Evolutionary conservation across 2,329 filamentous ascomycete genomes (phyloP).

Genomic region (Arthrinium phaeospermum): DNA sequence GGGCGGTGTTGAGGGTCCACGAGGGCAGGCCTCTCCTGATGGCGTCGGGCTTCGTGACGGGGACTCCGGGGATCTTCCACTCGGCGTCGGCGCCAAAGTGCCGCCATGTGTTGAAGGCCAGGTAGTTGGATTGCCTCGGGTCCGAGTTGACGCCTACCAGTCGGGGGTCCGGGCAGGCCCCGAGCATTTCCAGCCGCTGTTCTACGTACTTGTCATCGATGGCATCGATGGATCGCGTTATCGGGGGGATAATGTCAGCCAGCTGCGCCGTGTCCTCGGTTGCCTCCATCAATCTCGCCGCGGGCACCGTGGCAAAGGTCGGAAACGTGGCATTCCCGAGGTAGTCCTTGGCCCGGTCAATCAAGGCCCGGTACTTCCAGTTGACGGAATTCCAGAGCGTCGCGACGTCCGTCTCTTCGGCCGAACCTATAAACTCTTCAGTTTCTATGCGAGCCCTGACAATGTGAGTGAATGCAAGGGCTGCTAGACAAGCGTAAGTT

Average conservation of each 20-base stretch:
- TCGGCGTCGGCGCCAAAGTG: conserved; percentile 48
- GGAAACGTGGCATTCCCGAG: conserved; percentile 51
- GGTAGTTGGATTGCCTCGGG: conserved; percentile 44
- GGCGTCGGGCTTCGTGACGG: conserved; percentile 43
- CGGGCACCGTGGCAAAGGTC: conserved; percentile 38
- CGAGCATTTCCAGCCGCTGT: conserved; percentile 44
- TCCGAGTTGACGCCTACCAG: conserved; percentile 47
- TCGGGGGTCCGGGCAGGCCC: conserved; percentile 45
- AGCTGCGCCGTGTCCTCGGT: conserved; percentile 34
- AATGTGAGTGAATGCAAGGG: conserved; percentile 48
- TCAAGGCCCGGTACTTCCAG: conserved; percentile 46
- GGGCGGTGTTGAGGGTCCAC: conserved; percentile 40
- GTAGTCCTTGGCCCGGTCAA: conserved; percentile 39
- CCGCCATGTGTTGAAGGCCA: conserved; percentile 53
- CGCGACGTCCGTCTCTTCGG: conserved; percentile 24
- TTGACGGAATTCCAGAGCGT: conserved; percentile 49
- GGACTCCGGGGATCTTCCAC: conserved; percentile 45
- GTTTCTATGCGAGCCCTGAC: conserved; percentile 39
- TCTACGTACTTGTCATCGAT: conserved; percentile 49
- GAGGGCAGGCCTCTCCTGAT: conserved; percentile 38
- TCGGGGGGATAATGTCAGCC: conserved; percentile 35
- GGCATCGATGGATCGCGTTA: conserved; percentile 40
- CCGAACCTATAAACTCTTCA: conserved; percentile 31
- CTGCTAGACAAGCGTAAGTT: conserved; percentile 47
- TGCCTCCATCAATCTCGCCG: conserved; percentile 32